Percentiles rank a stretch among this genome's conserved stretches.
Conservation (phyloP, 805 yeast species). For the Ogataea chonburiensis region DNA sequence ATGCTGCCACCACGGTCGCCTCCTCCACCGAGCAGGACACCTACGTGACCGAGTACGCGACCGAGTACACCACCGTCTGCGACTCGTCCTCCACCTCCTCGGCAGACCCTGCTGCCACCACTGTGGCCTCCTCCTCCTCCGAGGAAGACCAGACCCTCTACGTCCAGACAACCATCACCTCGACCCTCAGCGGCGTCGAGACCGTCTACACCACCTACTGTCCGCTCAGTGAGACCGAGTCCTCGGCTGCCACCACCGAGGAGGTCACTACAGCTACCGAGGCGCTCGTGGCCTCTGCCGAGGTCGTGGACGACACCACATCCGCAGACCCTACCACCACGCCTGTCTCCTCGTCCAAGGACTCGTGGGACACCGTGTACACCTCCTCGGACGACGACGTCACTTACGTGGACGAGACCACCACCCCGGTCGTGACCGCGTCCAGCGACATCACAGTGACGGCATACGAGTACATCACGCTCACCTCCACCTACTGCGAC, state of each 20-base stretch:
- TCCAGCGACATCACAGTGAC: conserved; percentile 41
- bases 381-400: conserved; percentile 16
- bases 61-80: conserved; percentile 10
- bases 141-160: conserved; percentile 11
- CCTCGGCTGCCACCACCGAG: conserved; percentile 17
- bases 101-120: conserved; percentile 10
- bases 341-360: conserved; percentile 9
- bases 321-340: conserved; percentile 19
- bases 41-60: conserved; percentile 3
- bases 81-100: conserved; percentile 7
- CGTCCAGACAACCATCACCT: conserved; percentile 15
- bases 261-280: conserved; percentile 17
- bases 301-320: conserved; percentile 7
- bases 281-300: conserved; percentile 8
- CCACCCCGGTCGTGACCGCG: conserved; percentile 42
- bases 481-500: conserved; percentile 18
- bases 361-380: conserved; percentile 12
- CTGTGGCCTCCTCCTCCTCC: conserved; percentile 13
- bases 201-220: conserved; percentile 28
- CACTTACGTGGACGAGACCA: conserved; percentile 22
- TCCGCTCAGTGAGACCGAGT: conserved; percentile 7
- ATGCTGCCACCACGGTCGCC: conserved; percentile 8
- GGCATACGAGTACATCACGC: conserved; percentile 28
- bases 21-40: conserved; percentile 1
- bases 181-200: conserved; percentile 15